Percentiles rank a stretch among this genome's conserved stretches.
phyloP scores from a whole-genome alignment of 495 filamentous ascomycete species.

The Xylaria bambusicola region DNA sequence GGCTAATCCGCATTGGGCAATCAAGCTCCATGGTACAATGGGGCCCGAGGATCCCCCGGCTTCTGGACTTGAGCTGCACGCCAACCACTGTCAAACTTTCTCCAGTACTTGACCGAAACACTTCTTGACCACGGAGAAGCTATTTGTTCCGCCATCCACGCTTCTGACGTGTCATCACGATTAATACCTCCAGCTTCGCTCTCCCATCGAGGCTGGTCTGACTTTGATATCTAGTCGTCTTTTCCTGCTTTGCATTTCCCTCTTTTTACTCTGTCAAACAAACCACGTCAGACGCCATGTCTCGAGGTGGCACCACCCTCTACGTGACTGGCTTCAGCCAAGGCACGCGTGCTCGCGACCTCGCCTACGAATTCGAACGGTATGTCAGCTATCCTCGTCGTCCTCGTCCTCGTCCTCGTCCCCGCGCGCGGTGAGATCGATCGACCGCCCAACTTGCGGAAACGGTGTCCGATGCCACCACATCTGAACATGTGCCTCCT shows the following conservation, averaged over 20 bases:
- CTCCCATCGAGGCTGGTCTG: constrained; percentile 22
- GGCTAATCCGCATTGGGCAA: neutral
- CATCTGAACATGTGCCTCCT: constrained; percentile 22
- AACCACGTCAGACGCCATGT: constrained; percentile 60
- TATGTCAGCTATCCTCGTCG: constrained; percentile 64
- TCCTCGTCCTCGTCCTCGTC: constrained; percentile 36
- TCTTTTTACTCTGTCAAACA: constrained; percentile 19
- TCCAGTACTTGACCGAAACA: constrained; percentile 19
- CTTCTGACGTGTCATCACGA: constrained; percentile 15
- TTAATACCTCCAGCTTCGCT: constrained; percentile 14
- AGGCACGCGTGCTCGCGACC: constrained; percentile 97
- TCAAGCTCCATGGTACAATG: neutral
- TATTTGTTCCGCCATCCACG: constrained; percentile 7
- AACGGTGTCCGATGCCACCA: constrained; percentile 35
- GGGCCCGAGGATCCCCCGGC: constrained; percentile 13
- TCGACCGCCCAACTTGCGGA: constrained; percentile 20
- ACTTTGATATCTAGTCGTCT: constrained; percentile 18
- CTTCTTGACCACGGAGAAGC: constrained; percentile 10
- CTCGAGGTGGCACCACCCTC: constrained; percentile 89
- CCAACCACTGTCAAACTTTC: constrained; percentile 18
- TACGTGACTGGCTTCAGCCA: constrained; percentile 98
- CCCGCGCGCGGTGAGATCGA: constrained; percentile 34
- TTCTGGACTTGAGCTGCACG: constrained; percentile 12
- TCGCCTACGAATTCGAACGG: constrained; percentile 91
- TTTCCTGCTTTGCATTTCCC: constrained; percentile 25